These are phyloP conservation scores for Aspergillus affinis DNA, from an alignment of 495 filamentous ascomycete genomes.

Conservation along the genomic window DNA sequence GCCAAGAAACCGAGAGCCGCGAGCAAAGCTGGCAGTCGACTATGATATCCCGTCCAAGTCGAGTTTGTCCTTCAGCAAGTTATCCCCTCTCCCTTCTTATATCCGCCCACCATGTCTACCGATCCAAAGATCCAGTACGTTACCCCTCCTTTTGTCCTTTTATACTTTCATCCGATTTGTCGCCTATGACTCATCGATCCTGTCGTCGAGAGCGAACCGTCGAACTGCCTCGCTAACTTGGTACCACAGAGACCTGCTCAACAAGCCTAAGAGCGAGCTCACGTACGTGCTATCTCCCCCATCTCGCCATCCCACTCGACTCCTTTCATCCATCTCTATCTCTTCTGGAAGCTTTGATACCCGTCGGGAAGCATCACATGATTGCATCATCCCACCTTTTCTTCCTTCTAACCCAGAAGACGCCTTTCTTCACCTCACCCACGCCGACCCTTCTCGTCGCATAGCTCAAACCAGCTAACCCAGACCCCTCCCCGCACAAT, in stretches of 20 bases:
- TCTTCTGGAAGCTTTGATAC: neutral
- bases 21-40: constrained; percentile 1
- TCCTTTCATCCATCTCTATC: neutral
- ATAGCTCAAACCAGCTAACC: constrained; percentile 1
- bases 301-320: neutral
- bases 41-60: neutral
- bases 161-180: constrained; percentile 15
- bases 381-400: neutral
- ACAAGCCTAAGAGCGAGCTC: constrained; percentile 76
- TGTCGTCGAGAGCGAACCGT: constrained; percentile 4
- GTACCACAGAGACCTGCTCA: constrained; percentile 66
- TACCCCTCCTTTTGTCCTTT: constrained; percentile 13
- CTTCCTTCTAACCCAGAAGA: neutral
- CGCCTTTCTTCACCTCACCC: neutral
- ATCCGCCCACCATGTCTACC: constrained; percentile 56
- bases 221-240: constrained; percentile 28
- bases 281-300: constrained; percentile 56
- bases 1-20: constrained; percentile 13
- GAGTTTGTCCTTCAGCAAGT: constrained; percentile 1
- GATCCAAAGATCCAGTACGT: constrained; percentile 78
- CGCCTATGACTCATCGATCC: constrained; percentile 23
- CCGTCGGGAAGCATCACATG: constrained; percentile 15
- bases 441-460: constrained; percentile 2
- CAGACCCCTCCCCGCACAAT: neutral
- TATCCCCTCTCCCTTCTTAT: constrained; percentile 26